Evolutionary conservation across 2,329 filamentous ascomycete genomes (phyloP), one percentile per base, ranked within the genome.

Genomic region (Stylonectria norvegica): DNA sequence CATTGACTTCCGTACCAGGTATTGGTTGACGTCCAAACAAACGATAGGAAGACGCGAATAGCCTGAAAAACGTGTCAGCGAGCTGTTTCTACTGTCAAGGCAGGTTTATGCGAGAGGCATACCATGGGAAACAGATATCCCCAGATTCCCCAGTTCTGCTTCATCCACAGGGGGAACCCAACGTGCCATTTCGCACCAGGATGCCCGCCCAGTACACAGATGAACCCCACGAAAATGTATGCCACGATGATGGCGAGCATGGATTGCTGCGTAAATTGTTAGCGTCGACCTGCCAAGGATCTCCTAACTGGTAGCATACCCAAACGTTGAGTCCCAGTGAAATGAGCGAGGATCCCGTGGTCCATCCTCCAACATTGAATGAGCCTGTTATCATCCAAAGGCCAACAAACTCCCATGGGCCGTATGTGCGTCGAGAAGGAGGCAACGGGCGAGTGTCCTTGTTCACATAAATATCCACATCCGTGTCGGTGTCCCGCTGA

Each of bases 331-430:
- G 49, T 4, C 56, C 53, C 2, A 58, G 50, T 2, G 56, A 55
- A 33, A 59, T 58, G 15, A 59, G 41, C 3, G 51, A 56, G 4
- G 56, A 59, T 2, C 59, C 59, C 0, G 58, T 61, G 4, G 57
- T 58, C 59, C 59, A 62, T 15, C 59, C 59, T 20, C 59, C 59
- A 4, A 62, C 56, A 30, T 62, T 62, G 42, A 61, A 62, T 2
- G 60, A 63, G 5, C 59, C 59, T 1, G 59, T 62, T 19, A 62
- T 50, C 46, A 61, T 52, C 59, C 59, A 62, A 1, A 62, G 52
- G 9, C 55, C 55, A 12, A 62, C 52, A 38, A 62, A 62, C 20
- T 59, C 48, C 57, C 57, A 60, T 0, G 58, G 58, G 1, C 59
- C 59, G 41, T 62, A 62, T 2, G 56, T 59, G 10, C 59, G 52